These are phyloP conservation scores for Cordyceps tenuipes DNA, from an alignment of 2,329 filamentous ascomycete genomes.

Conservation along the genomic window DNA sequence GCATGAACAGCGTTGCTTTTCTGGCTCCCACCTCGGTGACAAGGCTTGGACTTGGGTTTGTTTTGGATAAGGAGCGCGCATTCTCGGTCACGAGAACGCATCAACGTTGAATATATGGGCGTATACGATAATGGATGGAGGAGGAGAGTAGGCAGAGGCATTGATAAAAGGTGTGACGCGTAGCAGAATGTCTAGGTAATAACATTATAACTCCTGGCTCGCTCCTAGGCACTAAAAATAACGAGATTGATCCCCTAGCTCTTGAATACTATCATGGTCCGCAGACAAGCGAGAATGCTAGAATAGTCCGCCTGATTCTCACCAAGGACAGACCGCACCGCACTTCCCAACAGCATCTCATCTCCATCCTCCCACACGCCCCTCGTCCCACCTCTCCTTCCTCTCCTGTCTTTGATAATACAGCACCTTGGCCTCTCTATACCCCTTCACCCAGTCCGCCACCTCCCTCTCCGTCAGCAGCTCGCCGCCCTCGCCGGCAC, in stretches of 20 bases:
- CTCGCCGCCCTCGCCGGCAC: slow-evolving; percentile 19
- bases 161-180: neutral
- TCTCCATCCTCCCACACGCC: slow-evolving; percentile 88
- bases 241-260: neutral
- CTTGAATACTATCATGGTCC: neutral
- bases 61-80: neutral
- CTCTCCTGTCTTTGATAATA: slow-evolving; percentile 77
- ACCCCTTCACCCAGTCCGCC: slow-evolving; percentile 72
- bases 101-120: neutral
- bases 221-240: too few species aligned
- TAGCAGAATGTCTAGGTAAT: neutral
- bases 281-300: neutral
- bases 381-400: slow-evolving; percentile 92
- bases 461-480: slow-evolving; percentile 70
- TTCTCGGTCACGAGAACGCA: neutral
- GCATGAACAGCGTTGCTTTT: slow-evolving; percentile 2
- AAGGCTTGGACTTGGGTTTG: neutral
- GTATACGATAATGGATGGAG: neutral
- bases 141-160: neutral
- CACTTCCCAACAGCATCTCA: slow-evolving; percentile 32
- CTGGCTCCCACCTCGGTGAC: neutral
- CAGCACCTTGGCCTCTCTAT: slow-evolving; percentile 70
- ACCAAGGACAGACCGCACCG: too few species aligned
- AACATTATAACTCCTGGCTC: too few species aligned
- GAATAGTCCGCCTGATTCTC: neutral